phyloP scores from a whole-genome alignment of 169 alveolate genomes.

The Miamiensis avidus region DNA sequence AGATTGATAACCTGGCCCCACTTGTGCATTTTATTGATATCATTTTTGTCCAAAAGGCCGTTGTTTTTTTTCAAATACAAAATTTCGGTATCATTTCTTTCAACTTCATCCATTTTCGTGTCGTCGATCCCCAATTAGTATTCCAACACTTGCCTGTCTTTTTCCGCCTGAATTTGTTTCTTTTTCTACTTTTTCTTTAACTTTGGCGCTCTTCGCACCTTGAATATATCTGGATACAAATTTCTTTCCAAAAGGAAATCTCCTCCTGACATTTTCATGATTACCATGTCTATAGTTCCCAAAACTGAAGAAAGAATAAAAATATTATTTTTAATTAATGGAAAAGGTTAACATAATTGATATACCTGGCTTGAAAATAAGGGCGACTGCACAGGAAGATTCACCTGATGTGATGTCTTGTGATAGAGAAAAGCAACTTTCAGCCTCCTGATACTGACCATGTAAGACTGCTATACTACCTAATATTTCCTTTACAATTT shows the following conservation, averaged over 20 bases:
- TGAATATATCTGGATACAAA: slow-evolving; percentile 7
- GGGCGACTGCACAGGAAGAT: neutral
- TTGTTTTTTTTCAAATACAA: slow-evolving; percentile 26
- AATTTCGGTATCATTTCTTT: neutral
- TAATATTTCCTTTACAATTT: neutral
- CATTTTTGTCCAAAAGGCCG: neutral
- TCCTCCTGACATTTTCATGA: neutral
- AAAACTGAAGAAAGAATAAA: neutral
- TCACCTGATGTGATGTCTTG: neutral
- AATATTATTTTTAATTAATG: too few relatives aligned
- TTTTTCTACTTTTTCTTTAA: slow-evolving; percentile 3
- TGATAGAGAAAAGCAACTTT: neutral
- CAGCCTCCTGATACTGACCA: neutral
- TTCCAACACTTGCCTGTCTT: slow-evolving; percentile 13
- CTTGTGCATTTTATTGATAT: neutral
- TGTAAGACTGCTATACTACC: neutral
- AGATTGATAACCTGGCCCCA: neutral
- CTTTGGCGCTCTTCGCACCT: slow-evolving; percentile 1
- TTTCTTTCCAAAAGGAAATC: neutral
- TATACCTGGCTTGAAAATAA: neutral
- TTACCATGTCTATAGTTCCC: neutral
- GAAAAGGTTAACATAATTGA: too few relatives aligned
- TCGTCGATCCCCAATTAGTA: slow-evolving; percentile 3
- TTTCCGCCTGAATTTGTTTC: neutral
- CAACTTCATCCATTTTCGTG: slow-evolving; percentile 14